These are phyloP conservation scores for Apiospora rasikravindrae DNA, from an alignment of 2,329 filamentous ascomycete genomes.

Conservation along the genomic window DNA sequence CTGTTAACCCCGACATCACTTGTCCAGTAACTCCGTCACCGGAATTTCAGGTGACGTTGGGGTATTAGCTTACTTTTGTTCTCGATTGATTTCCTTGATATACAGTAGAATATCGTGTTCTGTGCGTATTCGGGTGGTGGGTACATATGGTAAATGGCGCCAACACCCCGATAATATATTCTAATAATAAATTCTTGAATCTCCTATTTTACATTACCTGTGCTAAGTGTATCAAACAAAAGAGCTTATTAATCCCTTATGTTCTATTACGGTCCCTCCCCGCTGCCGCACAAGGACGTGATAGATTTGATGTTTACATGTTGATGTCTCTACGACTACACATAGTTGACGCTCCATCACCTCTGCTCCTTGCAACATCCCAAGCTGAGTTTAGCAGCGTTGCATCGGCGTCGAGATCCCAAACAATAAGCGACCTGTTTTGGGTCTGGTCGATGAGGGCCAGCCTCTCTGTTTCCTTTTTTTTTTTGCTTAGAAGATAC, in stretches of 20 bases:
- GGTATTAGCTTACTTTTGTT: not conserved
- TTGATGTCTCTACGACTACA: not conserved
- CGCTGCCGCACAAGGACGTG: not conserved
- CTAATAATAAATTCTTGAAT: not conserved
- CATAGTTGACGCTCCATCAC: not conserved
- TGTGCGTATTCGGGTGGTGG: not conserved
- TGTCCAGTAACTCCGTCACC: not conserved
- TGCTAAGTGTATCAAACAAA: not conserved
- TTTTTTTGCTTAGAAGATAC: not conserved
- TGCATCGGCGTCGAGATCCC: not conserved
- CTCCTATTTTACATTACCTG: not conserved
- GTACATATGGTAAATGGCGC: not conserved
- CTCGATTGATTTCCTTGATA: not conserved
- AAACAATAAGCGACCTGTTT: not conserved
- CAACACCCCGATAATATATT: not conserved
- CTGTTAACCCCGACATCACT: not conserved
- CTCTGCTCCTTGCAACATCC: not conserved
- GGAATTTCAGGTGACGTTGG: not conserved
- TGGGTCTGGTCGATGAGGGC: not conserved
- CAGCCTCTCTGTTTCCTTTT: not conserved
- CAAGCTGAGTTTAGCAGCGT: not conserved
- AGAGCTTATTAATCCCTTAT: not conserved
- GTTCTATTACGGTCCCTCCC: not conserved
- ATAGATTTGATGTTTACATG: not conserved
- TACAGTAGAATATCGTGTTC: not conserved